phyloP scores from a whole-genome alignment of 2,329 filamentous ascomycete species.

The Beauveria pseudobassiana region DNA sequence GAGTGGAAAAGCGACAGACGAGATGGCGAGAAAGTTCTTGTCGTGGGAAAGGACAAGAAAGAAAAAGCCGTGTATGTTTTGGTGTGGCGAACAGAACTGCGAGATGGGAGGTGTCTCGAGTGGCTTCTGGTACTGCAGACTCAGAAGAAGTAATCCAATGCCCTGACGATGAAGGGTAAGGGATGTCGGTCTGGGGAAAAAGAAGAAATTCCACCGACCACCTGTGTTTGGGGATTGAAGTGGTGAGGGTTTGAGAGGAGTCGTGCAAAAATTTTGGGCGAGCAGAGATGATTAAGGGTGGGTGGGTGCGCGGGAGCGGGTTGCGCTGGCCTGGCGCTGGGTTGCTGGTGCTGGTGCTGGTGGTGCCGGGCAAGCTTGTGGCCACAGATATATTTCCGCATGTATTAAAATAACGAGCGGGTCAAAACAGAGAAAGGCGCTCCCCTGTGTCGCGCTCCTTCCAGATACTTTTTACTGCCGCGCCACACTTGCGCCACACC shows the following conservation, averaged over 20 bases:
- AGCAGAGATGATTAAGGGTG: conserved; percentile 4
- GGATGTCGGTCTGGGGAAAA: conserved; percentile 11
- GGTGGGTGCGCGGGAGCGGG: neutral
- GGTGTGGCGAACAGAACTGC: conserved; percentile 5
- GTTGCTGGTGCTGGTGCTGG: too few relatives aligned
- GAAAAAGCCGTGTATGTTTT: conserved; percentile 4
- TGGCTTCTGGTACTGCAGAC: conserved; percentile 4
- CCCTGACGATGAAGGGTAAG: conserved; percentile 11
- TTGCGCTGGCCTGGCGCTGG: too few relatives aligned
- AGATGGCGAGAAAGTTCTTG: conserved; percentile 6
- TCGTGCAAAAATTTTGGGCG: conserved; percentile 11
- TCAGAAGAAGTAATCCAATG: conserved; percentile 12
- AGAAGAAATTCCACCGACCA: conserved; percentile 10
- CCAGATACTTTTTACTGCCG: neutral
- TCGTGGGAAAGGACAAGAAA: conserved; percentile 5
- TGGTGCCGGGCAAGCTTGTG: neutral
- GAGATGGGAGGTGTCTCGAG: conserved; percentile 10
- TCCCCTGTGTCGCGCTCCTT: neutral
- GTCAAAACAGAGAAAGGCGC: neutral
- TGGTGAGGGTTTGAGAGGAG: conserved; percentile 11
- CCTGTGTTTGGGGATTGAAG: conserved; percentile 12
- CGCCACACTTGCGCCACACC: neutral
- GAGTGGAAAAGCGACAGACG: conserved; percentile 4
- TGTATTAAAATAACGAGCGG: neutral
- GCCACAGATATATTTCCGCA: neutral